Percentiles rank a stretch among this genome's conserved stretches.
These are phyloP conservation scores for Suillus hirtellus DNA, from an alignment of 768 basidiomycete genomes.

Conservation along the genomic window DNA sequence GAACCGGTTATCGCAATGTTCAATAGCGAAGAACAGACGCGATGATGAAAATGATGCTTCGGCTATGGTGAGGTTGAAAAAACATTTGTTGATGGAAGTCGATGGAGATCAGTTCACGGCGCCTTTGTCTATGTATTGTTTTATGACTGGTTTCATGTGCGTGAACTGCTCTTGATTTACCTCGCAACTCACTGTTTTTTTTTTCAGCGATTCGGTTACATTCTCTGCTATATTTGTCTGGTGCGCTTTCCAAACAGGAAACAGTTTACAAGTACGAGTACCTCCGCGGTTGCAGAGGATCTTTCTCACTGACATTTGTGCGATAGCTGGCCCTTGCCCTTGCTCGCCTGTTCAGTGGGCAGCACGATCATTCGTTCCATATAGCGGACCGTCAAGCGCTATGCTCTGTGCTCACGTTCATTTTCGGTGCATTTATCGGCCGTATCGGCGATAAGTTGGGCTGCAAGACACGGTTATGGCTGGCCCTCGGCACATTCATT, in stretches of 20 bases:
- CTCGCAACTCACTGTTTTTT: background rate
- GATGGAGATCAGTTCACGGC: conserved; percentile 38
- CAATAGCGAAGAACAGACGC: background rate
- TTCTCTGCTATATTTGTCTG: conserved; percentile 83
- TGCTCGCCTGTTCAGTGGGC: conserved; percentile 70
- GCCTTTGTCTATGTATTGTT: conserved; percentile 66
- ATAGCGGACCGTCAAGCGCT: conserved; percentile 83
- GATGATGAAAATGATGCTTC: conserved; percentile 19
- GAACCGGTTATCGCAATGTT: conserved; percentile 1
- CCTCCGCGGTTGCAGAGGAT: too few species aligned
- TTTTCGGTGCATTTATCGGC: conserved; percentile 74
- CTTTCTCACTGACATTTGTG: background rate
- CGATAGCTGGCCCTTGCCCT: conserved; percentile 73
- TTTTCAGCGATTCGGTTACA: conserved; percentile 60
- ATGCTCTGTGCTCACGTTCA: conserved; percentile 76
- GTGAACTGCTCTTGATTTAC: conserved; percentile 23
- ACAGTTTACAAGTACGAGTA: conserved; percentile 59
- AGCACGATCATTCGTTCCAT: conserved; percentile 64
- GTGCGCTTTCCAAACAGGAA: conserved; percentile 86
- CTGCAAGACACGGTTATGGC: conserved; percentile 70
- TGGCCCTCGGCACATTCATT: conserved; percentile 66
- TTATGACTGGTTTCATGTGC: conserved; percentile 81
- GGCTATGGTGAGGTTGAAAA: conserved; percentile 15
- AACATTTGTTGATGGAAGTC: conserved; percentile 25
- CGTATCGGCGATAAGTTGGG: conserved; percentile 86